These are phyloP conservation scores for Aspergillus arachidicola DNA, from an alignment of 2,329 filamentous ascomycete species.

Conservation along the genomic window DNA sequence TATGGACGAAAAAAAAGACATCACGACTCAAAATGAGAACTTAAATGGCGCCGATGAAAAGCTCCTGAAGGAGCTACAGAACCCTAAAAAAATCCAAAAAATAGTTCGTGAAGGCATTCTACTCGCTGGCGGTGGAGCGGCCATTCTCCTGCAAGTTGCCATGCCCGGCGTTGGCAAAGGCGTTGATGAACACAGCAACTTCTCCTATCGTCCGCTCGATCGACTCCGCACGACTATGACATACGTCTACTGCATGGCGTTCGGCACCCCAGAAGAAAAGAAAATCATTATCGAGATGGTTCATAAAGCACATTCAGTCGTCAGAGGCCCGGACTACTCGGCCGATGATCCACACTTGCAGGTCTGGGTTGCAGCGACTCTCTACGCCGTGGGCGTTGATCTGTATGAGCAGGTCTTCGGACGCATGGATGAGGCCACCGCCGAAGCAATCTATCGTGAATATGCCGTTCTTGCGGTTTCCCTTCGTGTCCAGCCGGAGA, in stretches of 20 bases:
- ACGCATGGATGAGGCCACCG: background rate
- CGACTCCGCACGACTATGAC: slow-evolving; percentile 4
- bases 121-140: slow-evolving; percentile 1
- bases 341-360: slow-evolving; percentile 11
- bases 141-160: slow-evolving; percentile 14
- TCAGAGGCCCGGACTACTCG: slow-evolving; percentile 8
- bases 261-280: slow-evolving; percentile 8
- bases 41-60: background rate
- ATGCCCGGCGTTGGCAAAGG: slow-evolving; percentile 9
- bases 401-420: slow-evolving; percentile 9
- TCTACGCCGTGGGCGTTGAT: slow-evolving; percentile 1
- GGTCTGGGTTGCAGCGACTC: slow-evolving; percentile 12
- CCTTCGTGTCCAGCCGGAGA: slow-evolving; percentile 5
- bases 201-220: slow-evolving; percentile 6
- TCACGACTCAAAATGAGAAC: background rate
- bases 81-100: background rate
- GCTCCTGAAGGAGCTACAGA: background rate
- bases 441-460: slow-evolving; percentile 11
- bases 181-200: slow-evolving; percentile 12
- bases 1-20: background rate
- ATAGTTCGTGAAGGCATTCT: slow-evolving; percentile 8
- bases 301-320: background rate
- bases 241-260: slow-evolving; percentile 12
- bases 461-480: slow-evolving; percentile 7
- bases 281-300: slow-evolving; percentile 4